phyloP scores from a whole-genome alignment of 2,329 filamentous ascomycete species.

The Drechslerella coelobrocha region DNA sequence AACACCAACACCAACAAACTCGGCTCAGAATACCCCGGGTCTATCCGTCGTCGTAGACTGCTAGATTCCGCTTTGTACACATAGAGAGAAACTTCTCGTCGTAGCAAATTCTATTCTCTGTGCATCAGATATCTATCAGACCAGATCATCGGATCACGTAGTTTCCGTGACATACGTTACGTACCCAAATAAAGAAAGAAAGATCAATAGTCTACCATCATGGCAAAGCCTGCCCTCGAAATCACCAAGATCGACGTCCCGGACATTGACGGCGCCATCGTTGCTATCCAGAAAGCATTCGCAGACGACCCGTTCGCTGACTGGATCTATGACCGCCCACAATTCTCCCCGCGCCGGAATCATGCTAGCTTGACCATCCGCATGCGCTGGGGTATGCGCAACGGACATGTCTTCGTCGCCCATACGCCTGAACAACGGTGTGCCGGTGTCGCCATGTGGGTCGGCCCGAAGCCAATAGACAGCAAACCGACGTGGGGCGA shows the following conservation, averaged over 20 bases:
- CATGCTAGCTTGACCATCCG: slow-evolving; percentile 69
- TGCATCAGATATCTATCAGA: not conserved
- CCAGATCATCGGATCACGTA: not conserved
- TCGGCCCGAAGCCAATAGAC: slow-evolving; percentile 64
- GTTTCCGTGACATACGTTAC: not conserved
- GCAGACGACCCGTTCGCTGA: slow-evolving; percentile 71
- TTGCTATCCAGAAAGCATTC: slow-evolving; percentile 72
- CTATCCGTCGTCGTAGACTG: not conserved
- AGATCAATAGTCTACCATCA: slow-evolving; percentile 29
- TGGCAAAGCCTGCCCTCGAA: slow-evolving; percentile 15
- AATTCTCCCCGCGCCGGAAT: slow-evolving; percentile 69
- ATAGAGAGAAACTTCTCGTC: not conserved
- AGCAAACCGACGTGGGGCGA: slow-evolving; percentile 67
- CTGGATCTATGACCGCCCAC: slow-evolving; percentile 69
- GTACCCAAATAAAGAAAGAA: too few relatives aligned
- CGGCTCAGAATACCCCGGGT: not conserved
- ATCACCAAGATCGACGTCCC: slow-evolving; percentile 17
- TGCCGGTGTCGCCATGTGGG: slow-evolving; percentile 76
- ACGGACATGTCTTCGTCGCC: slow-evolving; percentile 73
- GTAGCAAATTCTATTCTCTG: too few relatives aligned
- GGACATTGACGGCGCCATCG: slow-evolving; percentile 67
- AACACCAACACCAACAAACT: not conserved
- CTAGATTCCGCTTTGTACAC: not conserved
- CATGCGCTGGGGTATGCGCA: slow-evolving; percentile 73
- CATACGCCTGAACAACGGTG: slow-evolving; percentile 63